phyloP scores from a whole-genome alignment of 2,329 filamentous ascomycete genomes.

The Emergomyces orientalis region DNA sequence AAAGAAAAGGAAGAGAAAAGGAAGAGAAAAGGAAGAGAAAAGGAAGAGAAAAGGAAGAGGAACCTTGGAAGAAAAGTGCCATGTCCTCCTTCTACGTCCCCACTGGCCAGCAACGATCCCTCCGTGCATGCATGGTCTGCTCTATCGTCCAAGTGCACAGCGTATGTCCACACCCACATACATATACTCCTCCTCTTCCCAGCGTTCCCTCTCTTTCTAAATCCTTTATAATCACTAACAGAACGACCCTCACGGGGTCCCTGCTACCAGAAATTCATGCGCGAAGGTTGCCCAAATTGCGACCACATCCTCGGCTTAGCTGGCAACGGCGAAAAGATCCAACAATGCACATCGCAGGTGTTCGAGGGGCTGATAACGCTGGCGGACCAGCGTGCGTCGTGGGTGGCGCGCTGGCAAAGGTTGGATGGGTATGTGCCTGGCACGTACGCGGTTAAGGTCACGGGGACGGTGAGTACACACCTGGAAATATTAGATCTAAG shows the following conservation, averaged over 20 bases:
- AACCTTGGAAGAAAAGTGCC: background rate
- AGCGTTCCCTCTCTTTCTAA: constrained; percentile 7
- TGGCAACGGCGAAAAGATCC: constrained; percentile 68
- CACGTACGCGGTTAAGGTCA: constrained; percentile 91
- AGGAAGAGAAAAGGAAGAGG: background rate
- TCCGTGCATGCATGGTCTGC: constrained; percentile 98
- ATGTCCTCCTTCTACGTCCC: constrained; percentile 19
- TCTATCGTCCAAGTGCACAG: constrained; percentile 78
- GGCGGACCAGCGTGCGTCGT: constrained; percentile 70
- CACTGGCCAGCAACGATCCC: constrained; percentile 65
- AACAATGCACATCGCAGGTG: constrained; percentile 90
- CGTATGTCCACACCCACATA: constrained; percentile 40
- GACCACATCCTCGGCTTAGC: constrained; percentile 80
- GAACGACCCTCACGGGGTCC: constrained; percentile 12
- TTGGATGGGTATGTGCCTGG: constrained; percentile 80
- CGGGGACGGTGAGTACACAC: constrained; percentile 53
- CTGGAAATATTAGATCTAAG: background rate
- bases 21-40: no score
- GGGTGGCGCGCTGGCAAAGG: constrained; percentile 96
- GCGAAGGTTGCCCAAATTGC: constrained; percentile 91
- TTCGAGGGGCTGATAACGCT: constrained; percentile 89
- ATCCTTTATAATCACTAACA: constrained; percentile 14
- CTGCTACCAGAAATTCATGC: constrained; percentile 61
- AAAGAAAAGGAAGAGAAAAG: background rate
- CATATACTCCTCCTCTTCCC: constrained; percentile 10